Conservation (phyloP, 345 rosid species). For the Microcos paniculata region DNA sequence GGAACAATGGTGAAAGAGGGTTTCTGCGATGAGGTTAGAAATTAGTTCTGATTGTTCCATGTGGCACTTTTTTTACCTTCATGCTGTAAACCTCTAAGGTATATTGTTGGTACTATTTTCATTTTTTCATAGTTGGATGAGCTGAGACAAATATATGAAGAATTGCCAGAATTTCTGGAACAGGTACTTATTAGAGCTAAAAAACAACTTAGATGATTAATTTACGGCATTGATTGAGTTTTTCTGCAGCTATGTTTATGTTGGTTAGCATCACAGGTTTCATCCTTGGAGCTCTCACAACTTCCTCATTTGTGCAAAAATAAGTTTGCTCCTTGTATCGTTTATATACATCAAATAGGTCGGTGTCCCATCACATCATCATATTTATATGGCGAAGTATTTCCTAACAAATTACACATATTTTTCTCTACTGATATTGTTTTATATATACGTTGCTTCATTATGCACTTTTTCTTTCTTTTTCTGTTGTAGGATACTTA, state of each 20-base stretch:
- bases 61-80: background rate
- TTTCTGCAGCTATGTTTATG: slow-evolving; percentile 10
- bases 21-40: slow-evolving; percentile 85
- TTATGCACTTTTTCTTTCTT: background rate
- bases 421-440: background rate
- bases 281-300: slow-evolving; percentile 66
- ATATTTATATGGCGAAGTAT: background rate
- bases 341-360: slow-evolving; percentile 93
- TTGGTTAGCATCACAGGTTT: slow-evolving; percentile 50
- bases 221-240: slow-evolving; percentile 13
- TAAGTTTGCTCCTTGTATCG: slow-evolving; percentile 59
- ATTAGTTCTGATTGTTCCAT: too few species aligned
- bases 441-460: background rate
- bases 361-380: slow-evolving; percentile 22
- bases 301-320: slow-evolving; percentile 56
- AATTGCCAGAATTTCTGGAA: slow-evolving; percentile 83
- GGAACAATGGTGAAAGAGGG: slow-evolving; percentile 86
- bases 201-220: slow-evolving; percentile 14
- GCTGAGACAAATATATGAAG: slow-evolving; percentile 91
- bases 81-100: background rate
- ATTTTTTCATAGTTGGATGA: slow-evolving; percentile 69
- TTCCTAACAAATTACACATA: background rate
- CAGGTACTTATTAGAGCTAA: slow-evolving; percentile 49
- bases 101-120: slow-evolving; percentile 17
- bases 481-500: slow-evolving; percentile 63